A percentile compares a stretch with the other conserved stretches of the same genome.
Conservation (phyloP, 2,329 filamentous ascomycete species). For the Diaporthe sp. region DNA sequence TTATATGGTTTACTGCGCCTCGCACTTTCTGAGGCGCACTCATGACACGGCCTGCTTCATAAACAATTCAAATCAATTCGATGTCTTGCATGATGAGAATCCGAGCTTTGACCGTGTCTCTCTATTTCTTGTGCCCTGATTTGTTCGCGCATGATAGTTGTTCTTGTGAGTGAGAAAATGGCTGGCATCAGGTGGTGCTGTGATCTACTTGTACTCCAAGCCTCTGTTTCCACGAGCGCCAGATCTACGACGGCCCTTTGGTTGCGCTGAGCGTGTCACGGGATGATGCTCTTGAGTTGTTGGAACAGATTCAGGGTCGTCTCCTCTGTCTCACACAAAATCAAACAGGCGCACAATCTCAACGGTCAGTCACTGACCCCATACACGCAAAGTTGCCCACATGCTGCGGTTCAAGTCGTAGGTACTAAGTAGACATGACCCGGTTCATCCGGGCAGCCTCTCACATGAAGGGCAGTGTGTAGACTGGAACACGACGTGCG, state of each 20-base stretch:
- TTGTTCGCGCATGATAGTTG: neutral
- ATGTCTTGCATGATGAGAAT: neutral
- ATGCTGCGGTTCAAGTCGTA: neutral
- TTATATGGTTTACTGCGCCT: neutral
- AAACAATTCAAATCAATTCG: neutral
- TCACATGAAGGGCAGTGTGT: neutral
- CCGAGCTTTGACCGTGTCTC: no score
- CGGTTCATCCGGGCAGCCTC: slow-evolving; percentile 7
- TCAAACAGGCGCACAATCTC: neutral
- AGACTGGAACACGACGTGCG: neutral
- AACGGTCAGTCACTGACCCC: neutral
- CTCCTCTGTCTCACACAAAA: neutral
- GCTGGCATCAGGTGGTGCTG: neutral
- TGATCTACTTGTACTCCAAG: neutral
- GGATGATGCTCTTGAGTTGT: neutral
- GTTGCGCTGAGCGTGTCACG: neutral
- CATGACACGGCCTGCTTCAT: slow-evolving; percentile 29
- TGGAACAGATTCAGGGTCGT: neutral
- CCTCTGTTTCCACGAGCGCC: neutral
- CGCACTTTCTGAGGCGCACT: neutral
- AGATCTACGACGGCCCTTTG: neutral
- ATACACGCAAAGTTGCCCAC: neutral
- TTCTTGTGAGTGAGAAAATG: neutral
- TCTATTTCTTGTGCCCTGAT: no score
- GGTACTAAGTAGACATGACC: neutral